phyloP scores from a whole-genome alignment of 2,329 filamentous ascomycete genomes.

The Dactylellina cionopaga region DNA sequence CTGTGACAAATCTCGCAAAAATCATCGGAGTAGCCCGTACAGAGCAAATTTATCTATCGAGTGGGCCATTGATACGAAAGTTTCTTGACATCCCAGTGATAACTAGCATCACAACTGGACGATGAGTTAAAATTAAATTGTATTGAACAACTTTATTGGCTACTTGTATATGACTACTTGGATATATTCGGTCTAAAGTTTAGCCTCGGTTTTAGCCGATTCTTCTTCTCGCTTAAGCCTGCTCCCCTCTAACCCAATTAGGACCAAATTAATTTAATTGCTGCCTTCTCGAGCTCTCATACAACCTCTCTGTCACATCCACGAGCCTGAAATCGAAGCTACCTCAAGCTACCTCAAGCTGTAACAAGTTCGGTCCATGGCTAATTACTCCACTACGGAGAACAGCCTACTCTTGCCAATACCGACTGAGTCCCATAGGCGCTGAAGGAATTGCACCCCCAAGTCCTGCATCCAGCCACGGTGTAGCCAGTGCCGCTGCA shows the following conservation, averaged over 20 bases:
- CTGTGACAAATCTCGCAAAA: neutral
- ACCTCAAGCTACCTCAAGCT: neutral
- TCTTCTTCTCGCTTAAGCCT: neutral
- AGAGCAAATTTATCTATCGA: neutral
- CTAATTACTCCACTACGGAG: constrained; percentile 1
- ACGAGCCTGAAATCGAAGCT: neutral
- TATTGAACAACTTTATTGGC: neutral
- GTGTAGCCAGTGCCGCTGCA: constrained; percentile 1
- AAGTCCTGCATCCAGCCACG: constrained; percentile 10
- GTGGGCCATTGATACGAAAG: neutral
- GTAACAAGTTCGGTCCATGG: neutral
- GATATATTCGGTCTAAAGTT: neutral
- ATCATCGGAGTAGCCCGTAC: neutral
- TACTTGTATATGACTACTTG: neutral
- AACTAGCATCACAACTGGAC: constrained; percentile 11
- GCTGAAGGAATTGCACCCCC: neutral
- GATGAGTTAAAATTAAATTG: neutral
- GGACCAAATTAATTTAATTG: neutral
- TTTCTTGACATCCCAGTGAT: neutral
- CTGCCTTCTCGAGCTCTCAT: neutral
- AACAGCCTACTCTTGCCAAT: constrained; percentile 1
- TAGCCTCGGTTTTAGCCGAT: neutral
- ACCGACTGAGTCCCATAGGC: neutral
- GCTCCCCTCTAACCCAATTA: neutral
- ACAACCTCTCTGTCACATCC: neutral